A percentile compares a stretch with the other conserved stretches of the same genome.
phyloP scores from a whole-genome alignment of 1,284 basidiomycete species.

The Boletus calvinii region DNA sequence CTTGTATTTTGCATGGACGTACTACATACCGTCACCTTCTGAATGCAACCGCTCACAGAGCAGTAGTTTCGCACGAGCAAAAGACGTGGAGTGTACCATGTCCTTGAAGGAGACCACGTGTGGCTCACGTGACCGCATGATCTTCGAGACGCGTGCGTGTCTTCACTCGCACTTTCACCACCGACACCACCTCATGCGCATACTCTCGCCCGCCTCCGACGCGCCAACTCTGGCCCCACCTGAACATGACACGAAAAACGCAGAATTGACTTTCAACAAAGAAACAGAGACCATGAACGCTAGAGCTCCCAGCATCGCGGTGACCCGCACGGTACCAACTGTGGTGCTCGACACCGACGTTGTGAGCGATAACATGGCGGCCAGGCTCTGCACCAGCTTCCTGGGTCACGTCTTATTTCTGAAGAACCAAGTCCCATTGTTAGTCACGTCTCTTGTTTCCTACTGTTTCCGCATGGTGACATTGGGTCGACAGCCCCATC shows the following conservation, averaged over 20 bases:
- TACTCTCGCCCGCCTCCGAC: conserved; percentile 14
- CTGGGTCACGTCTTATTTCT: conserved; percentile 69
- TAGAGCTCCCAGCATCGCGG: not conserved
- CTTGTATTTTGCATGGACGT: no score
- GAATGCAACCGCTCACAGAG: no score
- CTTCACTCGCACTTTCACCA: not conserved
- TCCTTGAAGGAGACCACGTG: no score
- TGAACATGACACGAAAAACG: not conserved
- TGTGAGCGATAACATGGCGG: conserved; percentile 58
- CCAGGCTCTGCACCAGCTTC: conserved; percentile 56
- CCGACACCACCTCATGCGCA: conserved; percentile 19
- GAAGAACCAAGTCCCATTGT: conserved; percentile 77
- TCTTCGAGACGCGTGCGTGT: conserved; percentile 1
- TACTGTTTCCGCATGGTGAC: not conserved
- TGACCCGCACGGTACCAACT: conserved; percentile 35
- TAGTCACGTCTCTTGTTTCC: conserved; percentile 31
- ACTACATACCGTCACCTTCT: no score
- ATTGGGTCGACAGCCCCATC: conserved; percentile 49
- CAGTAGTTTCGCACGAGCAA: no score
- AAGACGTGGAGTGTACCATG: no score
- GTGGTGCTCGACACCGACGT: conserved; percentile 50
- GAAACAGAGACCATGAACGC: not conserved
- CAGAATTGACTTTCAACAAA: not conserved
- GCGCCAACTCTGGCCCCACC: not conserved
- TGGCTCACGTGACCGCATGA: conserved; percentile 16